A percentile compares a stretch with the other conserved stretches of the same genome.
phyloP scores from a whole-genome alignment of 1,284 basidiomycete genomes.

The Ceratobasidium sp. region DNA sequence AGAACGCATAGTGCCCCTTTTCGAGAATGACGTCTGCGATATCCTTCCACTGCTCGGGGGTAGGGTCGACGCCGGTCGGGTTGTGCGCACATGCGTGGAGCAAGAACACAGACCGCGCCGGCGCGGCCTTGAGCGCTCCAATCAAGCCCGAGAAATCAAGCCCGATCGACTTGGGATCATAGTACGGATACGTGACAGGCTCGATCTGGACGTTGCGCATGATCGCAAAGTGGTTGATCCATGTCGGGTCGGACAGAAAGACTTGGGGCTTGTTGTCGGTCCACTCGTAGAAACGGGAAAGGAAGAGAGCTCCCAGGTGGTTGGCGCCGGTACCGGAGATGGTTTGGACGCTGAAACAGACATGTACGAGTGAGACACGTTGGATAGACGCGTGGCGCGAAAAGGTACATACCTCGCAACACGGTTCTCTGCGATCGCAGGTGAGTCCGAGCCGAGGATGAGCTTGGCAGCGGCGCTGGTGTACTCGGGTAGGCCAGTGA shows the following conservation, averaged over 20 bases:
- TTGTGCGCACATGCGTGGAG: slow-evolving; percentile 95
- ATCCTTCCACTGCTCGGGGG: slow-evolving; percentile 83
- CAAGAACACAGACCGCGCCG: slow-evolving; percentile 82
- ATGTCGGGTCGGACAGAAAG: slow-evolving; percentile 90
- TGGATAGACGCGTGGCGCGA: slow-evolving; percentile 6
- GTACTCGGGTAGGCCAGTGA: slow-evolving; percentile 85
- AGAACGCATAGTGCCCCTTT: slow-evolving; percentile 88
- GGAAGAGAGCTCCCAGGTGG: slow-evolving; percentile 88
- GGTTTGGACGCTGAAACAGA: slow-evolving; percentile 80
- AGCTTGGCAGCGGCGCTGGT: slow-evolving; percentile 80
- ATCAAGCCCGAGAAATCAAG: slow-evolving; percentile 84
- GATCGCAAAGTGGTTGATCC: slow-evolving; percentile 93
- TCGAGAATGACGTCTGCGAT: slow-evolving; percentile 77
- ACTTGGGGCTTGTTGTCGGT: slow-evolving; percentile 66
- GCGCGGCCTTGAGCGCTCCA: slow-evolving; percentile 66
- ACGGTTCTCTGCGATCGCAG: slow-evolving; percentile 73
- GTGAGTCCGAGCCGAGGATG: slow-evolving; percentile 77
- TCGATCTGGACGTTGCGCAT: slow-evolving; percentile 83
- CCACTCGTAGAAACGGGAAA: slow-evolving; percentile 84
- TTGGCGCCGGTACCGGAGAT: slow-evolving; percentile 97
- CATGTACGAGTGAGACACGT: background rate
- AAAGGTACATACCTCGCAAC: slow-evolving; percentile 53
- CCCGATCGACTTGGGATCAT: slow-evolving; percentile 87
- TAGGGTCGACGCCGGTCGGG: slow-evolving; percentile 95
- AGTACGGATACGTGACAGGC: slow-evolving; percentile 86